A percentile compares a stretch with the other conserved stretches of the same genome.
Conservation (phyloP, 192 early-diverging fungal genomes). For the Coemansia sp. region DNA sequence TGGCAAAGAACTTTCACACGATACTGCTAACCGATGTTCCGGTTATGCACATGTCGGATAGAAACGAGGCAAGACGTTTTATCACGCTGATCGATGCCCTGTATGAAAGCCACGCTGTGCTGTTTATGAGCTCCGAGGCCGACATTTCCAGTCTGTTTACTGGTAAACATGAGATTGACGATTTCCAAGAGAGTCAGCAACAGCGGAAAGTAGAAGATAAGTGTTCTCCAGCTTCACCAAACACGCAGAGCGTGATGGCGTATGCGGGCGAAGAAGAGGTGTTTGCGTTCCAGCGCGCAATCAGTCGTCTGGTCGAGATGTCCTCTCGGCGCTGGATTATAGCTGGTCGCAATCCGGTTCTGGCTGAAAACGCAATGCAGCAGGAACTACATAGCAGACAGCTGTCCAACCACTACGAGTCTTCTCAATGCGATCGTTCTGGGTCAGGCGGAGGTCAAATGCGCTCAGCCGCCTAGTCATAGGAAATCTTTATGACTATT, state of each 20-base stretch:
- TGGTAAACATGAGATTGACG: constrained; percentile 57
- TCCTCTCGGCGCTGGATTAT: constrained; percentile 73
- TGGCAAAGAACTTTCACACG: constrained; percentile 72
- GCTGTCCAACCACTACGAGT: not conserved
- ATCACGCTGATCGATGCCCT: constrained; percentile 93
- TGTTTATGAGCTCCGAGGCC: constrained; percentile 72
- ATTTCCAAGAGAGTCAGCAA: constrained; percentile 13
- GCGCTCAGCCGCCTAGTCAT: constrained; percentile 16
- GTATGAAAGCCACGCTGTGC: constrained; percentile 78
- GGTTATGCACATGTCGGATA: constrained; percentile 61
- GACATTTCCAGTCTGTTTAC: constrained; percentile 70
- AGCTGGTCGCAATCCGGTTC: constrained; percentile 22
- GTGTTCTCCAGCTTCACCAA: constrained; percentile 4
- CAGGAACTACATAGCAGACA: constrained; percentile 13
- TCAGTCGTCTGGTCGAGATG: constrained; percentile 93
- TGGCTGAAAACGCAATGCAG: constrained; percentile 40
- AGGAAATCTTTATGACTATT: not conserved
- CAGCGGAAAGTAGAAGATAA: not conserved
- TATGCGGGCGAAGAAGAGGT: constrained; percentile 82
- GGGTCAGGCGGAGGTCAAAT: constrained; percentile 4
- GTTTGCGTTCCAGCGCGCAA: constrained; percentile 93
- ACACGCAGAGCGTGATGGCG: constrained; percentile 9
- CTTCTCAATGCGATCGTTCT: not conserved
- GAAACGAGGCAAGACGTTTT: constrained; percentile 87
- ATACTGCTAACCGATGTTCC: constrained; percentile 80